Conservation (phyloP, 257 asterid genomes). For the Solanum pinnatisectum region DNA sequence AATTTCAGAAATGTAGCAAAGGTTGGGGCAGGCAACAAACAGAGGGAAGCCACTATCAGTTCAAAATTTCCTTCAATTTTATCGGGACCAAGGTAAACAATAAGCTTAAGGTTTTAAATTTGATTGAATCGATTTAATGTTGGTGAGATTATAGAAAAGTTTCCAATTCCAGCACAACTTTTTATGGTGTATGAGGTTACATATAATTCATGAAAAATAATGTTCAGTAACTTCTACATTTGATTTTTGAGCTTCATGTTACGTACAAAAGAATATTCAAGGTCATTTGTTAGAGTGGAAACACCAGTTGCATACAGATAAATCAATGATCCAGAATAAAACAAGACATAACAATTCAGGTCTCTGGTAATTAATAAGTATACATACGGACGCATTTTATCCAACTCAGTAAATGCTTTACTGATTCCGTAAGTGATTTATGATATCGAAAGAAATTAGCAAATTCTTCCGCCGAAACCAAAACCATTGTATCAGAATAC, state of each 20-base stretch:
- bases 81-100: slow-evolving; percentile 7
- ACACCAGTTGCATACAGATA: no score
- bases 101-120: neutral
- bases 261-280: no score
- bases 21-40: neutral
- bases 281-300: no score
- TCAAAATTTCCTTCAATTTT: neutral
- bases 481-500: no score
- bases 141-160: neutral
- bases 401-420: no score
- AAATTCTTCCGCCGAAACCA: no score
- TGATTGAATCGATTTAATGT: neutral
- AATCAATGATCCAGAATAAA: no score
- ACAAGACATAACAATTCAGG: no score
- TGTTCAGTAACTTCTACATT: neutral
- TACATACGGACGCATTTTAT: no score
- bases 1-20: neutral
- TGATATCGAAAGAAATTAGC: no score
- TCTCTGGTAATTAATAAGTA: no score
- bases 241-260: neutral
- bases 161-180: neutral
- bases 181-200: neutral
- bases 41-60: neutral
- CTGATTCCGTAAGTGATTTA: no score
- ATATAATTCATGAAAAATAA: neutral